phyloP scores from a whole-genome alignment of 2,329 filamentous ascomycete species.

The Pseudogymnoascus sp. region DNA sequence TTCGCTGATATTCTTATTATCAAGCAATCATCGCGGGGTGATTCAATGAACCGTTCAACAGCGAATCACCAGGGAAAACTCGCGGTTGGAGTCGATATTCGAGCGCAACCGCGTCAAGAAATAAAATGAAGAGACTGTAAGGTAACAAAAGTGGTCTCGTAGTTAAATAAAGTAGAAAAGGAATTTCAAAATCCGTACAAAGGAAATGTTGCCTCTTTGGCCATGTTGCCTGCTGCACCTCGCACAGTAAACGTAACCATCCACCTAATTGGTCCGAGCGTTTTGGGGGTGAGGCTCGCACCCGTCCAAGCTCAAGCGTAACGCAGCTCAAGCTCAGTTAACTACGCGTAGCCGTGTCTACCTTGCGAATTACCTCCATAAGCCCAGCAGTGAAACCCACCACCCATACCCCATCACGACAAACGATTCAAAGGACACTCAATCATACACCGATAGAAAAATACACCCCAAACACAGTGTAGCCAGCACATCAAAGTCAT shows the following conservation, averaged over 20 bases:
- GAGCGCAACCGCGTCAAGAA: neutral
- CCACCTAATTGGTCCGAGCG: constrained; percentile 6
- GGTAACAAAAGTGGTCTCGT: neutral
- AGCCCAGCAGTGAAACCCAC: constrained; percentile 9
- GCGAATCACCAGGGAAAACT: neutral
- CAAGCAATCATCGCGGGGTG: constrained; percentile 22
- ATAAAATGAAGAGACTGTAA: neutral
- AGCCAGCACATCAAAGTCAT: constrained; percentile 17
- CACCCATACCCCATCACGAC: neutral
- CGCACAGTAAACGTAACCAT: neutral
- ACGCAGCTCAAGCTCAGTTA: constrained; percentile 7
- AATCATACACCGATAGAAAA: neutral
- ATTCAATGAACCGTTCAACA: constrained; percentile 5
- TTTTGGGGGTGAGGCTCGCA: constrained; percentile 2
- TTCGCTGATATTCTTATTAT: constrained; percentile 22
- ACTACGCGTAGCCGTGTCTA: constrained; percentile 23
- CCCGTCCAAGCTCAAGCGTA: neutral
- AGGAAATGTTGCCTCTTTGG: constrained; percentile 2
- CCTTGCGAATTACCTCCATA: constrained; percentile 17
- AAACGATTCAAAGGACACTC: neutral
- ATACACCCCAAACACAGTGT: neutral
- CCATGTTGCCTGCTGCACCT: neutral
- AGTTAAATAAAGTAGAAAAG: constrained; percentile 1
- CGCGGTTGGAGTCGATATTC: neutral
- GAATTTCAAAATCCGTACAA: neutral